Conservation (phyloP, 192 early-diverging fungal genomes). For the Coemansia sp. region DNA sequence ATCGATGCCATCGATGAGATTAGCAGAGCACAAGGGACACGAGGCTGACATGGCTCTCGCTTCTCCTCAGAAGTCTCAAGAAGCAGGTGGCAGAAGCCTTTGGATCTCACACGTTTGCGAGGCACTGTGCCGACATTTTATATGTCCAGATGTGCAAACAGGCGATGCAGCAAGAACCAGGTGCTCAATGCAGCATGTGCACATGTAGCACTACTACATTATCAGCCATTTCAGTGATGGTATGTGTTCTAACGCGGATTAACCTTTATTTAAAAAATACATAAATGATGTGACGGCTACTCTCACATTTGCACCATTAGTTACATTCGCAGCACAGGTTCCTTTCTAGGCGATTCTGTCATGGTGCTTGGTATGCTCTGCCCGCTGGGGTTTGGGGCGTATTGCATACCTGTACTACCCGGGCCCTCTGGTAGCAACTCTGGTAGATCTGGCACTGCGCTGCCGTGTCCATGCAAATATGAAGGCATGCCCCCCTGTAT, state of each 20-base stretch:
- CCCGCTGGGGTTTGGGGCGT: not conserved
- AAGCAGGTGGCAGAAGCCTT: not conserved
- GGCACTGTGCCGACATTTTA: not conserved
- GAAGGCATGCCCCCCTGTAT: constrained; percentile 52
- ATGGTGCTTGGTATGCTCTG: constrained; percentile 4
- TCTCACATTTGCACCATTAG: not conserved
- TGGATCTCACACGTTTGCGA: not conserved
- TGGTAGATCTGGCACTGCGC: constrained; percentile 25
- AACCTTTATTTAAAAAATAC: not conserved
- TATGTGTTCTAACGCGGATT: not conserved
- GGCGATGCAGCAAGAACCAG: not conserved
- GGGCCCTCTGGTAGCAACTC: constrained; percentile 44
- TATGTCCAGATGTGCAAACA: not conserved
- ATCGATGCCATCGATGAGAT: constrained; percentile 1
- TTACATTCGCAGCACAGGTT: constrained; percentile 43
- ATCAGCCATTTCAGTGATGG: not conserved
- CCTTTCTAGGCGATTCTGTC: constrained; percentile 11
- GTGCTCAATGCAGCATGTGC: not conserved
- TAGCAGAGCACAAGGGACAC: not conserved
- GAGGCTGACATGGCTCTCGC: not conserved
- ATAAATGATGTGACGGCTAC: not conserved
- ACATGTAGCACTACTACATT: not conserved
- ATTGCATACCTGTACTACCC: constrained; percentile 16
- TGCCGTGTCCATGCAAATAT: constrained; percentile 19
- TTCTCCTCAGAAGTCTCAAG: not conserved